Base-by-base conservation (phyloP, 768 basidiomycete species). In the Kwoniella europaea region DNA sequence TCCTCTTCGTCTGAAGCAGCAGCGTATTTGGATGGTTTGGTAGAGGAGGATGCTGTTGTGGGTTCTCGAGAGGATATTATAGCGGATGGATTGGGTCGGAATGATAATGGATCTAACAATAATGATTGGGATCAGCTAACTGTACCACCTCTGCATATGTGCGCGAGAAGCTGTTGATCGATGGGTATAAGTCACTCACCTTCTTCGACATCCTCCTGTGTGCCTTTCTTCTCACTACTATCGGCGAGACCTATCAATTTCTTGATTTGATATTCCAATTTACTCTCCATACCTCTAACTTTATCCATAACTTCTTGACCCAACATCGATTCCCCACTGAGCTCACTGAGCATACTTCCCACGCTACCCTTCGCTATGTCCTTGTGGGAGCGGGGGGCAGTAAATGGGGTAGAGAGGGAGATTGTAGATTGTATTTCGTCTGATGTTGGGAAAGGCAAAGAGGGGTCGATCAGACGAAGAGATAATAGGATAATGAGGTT, bases 181-280 rank as follows among this genome's bases (percentile, higher is more conserved):
- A 3, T 2, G 44, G 64, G 53, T 59, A 27, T 35, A 35, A 55
- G 9, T 6, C 7, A 67, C 86, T 68, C 76, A 92, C 92, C 93
- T 71, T 92, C 89, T 5, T 86, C 83, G 15, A 86, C 83, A 80
- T 85, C 72, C 54, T 82, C 82, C 13, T 86, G 83, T 24, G 86
- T 77, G 79, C 57, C 72, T 27, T 74, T 60, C 44, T 63, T 61
- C 68, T 82, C 74, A 1, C 69, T 76, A 53, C 83, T 90, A 74
- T 91, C 89, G 0, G 93, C 91, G 5, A 92, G 84, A 70, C 88
- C 88, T 29, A 95, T 88, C 18, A 99, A 88, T 82, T 98, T 98
- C 75, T 98, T 94, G 76, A 99, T 93, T 82, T 98, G 97, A 82
- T 99, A 98, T 59, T 88, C 89, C 88, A 99, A 91, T 79, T 92